Base-by-base conservation (phyloP, 78 protist species). In the Protostelium mycophagum region DNA sequence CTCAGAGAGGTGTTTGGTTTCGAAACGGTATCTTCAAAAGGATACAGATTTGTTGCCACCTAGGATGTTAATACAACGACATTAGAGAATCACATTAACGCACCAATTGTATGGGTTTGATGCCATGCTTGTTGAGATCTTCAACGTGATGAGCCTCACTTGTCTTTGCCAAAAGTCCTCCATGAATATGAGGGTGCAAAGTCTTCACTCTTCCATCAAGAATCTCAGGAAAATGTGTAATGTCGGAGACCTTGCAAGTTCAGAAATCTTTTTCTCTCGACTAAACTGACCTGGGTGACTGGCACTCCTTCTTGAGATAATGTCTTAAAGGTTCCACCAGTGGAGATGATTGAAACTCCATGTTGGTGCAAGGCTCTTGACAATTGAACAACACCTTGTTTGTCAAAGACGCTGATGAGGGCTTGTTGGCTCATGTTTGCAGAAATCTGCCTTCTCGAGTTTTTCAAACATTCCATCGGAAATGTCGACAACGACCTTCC, bases 121-220 rank as follows among this genome's bases (percentile, higher is more conserved):
- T 85, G 0, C 38, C 91, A 38, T 84, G 37, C 83, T 86, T 36
- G 23, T 31, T 10, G 37, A 88, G 73, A 31, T 90, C 91, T 0
- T 83, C 89, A 35, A 84, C 73, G 51, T 93, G 91, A 0, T 86
- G 88, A 83, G 63, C 36, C 28, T 37, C 84, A 23, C 89, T 87
- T 29, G 90, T 86, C 37, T 92, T 38, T n/a, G 92, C 92, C 34
- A 94, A 85, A 37, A 94, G 37, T 1, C 94, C 98, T 39, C 98
- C 98, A 85, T 96, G 98, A 28, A 96, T 91, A 25, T 88, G 90
- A 38, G 98, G 98, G 95, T 96, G 98, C 84, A 96, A 90, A 0
- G 98, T 95, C 93, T 96, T 96, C 34, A 96, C 98, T 34, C 98
- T 94, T 39, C 97, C 97, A 38, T 90, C 97, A 10, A 95, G 86